phyloP scores from a whole-genome alignment of 2,329 filamentous ascomycete species.

The Botrytis porri region DNA sequence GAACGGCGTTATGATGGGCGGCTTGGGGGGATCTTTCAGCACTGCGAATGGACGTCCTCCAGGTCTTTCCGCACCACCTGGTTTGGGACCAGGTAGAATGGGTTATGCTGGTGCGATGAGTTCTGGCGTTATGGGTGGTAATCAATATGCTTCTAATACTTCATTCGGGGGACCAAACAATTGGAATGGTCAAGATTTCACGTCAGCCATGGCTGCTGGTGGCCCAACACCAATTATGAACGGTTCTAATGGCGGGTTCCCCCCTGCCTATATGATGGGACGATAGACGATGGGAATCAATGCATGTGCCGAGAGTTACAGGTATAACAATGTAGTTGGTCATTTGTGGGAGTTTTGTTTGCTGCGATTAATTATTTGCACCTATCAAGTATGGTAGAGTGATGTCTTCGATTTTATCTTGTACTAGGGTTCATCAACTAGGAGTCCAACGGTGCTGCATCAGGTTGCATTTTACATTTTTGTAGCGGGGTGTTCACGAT shows the following conservation, averaged over 20 bases:
- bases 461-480: slow-evolving; percentile 31
- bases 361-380: slow-evolving; percentile 1
- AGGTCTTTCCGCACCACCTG: slow-evolving; percentile 73
- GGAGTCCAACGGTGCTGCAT: slow-evolving; percentile 34
- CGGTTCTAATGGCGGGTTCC: slow-evolving; percentile 35
- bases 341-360: slow-evolving; percentile 27
- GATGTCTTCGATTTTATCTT: slow-evolving; percentile 26
- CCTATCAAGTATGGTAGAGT: slow-evolving; percentile 9
- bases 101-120: slow-evolving; percentile 31
- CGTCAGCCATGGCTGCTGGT: slow-evolving; percentile 36
- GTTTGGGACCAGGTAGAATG: slow-evolving; percentile 49
- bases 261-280: slow-evolving; percentile 40
- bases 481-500: slow-evolving; percentile 38
- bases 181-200: slow-evolving; percentile 34
- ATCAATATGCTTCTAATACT: slow-evolving; percentile 29
- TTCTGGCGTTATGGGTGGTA: slow-evolving; percentile 28
- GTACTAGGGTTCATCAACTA: slow-evolving; percentile 30
- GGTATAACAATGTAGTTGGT: slow-evolving; percentile 12
- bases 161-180: slow-evolving; percentile 33
- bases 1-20: slow-evolving; percentile 53
- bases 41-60: slow-evolving; percentile 68
- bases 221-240: slow-evolving; percentile 34
- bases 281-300: slow-evolving; percentile 31
- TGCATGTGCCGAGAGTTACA: background rate
- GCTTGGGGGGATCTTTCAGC: slow-evolving; percentile 33